phyloP scores from a whole-genome alignment of 2,329 filamentous ascomycete species.

The Phoma sp. region DNA sequence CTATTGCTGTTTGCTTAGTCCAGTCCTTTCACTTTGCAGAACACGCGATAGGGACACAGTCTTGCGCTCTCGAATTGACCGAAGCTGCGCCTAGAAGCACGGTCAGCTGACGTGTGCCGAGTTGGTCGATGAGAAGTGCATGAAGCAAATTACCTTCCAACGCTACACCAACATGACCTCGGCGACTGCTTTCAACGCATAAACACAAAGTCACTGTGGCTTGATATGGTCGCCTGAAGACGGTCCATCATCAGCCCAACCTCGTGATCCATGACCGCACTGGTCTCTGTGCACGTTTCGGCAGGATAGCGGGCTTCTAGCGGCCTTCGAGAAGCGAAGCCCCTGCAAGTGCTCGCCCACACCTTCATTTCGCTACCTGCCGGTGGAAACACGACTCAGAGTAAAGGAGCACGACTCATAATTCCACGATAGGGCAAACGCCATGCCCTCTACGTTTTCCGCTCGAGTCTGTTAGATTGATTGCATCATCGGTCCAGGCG shows the following conservation, averaged over 20 bases:
- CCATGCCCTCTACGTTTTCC: conserved; percentile 15
- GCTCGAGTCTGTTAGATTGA: conserved; percentile 19
- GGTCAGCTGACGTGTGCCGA: not conserved
- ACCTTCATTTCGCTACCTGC: conserved; percentile 32
- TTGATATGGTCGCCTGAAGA: conserved; percentile 20
- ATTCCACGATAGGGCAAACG: conserved; percentile 18
- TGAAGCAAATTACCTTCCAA: conserved; percentile 8
- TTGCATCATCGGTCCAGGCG: conserved; percentile 27
- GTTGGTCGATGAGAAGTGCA: conserved; percentile 6
- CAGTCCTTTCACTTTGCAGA: not conserved
- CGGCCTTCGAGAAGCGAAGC: conserved; percentile 33
- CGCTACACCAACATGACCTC: conserved; percentile 7
- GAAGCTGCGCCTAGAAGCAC: not conserved
- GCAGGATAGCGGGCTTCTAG: conserved; percentile 38
- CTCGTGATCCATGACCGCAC: conserved; percentile 17
- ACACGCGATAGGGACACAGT: not conserved
- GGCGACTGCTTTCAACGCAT: conserved; percentile 15
- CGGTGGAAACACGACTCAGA: conserved; percentile 21
- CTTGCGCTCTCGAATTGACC: not conserved
- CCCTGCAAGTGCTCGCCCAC: conserved; percentile 32
- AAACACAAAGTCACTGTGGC: conserved; percentile 16
- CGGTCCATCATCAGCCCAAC: conserved; percentile 18
- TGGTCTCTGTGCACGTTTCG: conserved; percentile 35
- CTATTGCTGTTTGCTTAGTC: not conserved
- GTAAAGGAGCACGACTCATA: conserved; percentile 5